phyloP scores from a whole-genome alignment of 1,284 basidiomycete species.

The Moesziomyces parantarcticus region DNA sequence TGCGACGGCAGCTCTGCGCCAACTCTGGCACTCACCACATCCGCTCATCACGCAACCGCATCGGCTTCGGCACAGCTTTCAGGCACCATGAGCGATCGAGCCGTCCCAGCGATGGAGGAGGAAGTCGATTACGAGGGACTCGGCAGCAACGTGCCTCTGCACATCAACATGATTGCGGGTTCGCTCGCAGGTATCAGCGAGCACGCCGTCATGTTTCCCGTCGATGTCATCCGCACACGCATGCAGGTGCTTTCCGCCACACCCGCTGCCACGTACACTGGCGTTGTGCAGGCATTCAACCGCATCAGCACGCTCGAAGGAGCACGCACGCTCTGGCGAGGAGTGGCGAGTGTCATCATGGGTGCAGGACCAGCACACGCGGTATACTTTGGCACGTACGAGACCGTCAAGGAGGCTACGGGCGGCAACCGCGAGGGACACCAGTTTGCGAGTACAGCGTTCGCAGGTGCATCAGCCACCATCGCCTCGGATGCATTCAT shows the following conservation, averaged over 20 bases:
- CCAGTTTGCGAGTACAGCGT: conserved; percentile 83
- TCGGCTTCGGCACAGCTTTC: conserved; percentile 2
- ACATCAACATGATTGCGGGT: conserved; percentile 95
- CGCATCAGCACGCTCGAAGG: conserved; percentile 94
- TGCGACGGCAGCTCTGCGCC: neutral
- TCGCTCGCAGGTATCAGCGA: conserved; percentile 98
- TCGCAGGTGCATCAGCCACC: conserved; percentile 94
- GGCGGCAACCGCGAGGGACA: conserved; percentile 86
- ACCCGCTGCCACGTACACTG: conserved; percentile 85
- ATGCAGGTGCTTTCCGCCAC: conserved; percentile 93
- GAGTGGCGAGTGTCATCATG: conserved; percentile 94
- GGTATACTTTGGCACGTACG: conserved; percentile 96
- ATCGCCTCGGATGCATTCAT: conserved; percentile 96
- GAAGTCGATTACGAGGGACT: conserved; percentile 67
- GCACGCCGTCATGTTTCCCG: conserved; percentile 97
- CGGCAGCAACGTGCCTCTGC: conserved; percentile 59
- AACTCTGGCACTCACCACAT: neutral
- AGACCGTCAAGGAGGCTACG: conserved; percentile 89
- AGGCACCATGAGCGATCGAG: conserved; percentile 39
- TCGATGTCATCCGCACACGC: conserved; percentile 98
- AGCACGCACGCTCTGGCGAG: conserved; percentile 88
- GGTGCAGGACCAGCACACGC: conserved; percentile 98
- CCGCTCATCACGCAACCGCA: neutral
- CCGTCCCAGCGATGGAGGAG: conserved; percentile 49
- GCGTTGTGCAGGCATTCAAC: conserved; percentile 85